Conservation (phyloP, 108 stramenopile species). For the Skeletonema tropicum region DNA sequence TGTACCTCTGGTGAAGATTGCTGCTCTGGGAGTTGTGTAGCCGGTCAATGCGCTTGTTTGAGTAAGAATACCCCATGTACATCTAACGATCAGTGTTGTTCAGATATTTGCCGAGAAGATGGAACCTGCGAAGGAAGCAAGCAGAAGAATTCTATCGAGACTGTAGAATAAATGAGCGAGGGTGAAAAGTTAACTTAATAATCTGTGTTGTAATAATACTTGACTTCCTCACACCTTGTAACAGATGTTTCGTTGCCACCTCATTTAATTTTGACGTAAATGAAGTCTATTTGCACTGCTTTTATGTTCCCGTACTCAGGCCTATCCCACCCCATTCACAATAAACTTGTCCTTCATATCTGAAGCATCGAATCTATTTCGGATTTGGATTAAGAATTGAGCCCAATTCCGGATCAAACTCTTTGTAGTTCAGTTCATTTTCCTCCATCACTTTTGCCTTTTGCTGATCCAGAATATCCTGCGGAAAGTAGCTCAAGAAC, state of each 20-base stretch:
- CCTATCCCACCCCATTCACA: background rate
- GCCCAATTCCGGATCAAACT: slow-evolving; percentile 78
- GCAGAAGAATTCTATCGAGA: background rate
- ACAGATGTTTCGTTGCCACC: background rate
- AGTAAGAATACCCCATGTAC: background rate
- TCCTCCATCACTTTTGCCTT: slow-evolving; percentile 64
- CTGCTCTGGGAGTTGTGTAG: slow-evolving; percentile 6
- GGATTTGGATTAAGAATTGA: slow-evolving; percentile 72
- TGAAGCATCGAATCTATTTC: slow-evolving; percentile 4
- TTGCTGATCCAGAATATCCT: slow-evolving; percentile 56
- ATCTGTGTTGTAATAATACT: too few relatives aligned
- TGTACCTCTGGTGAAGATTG: slow-evolving; percentile 7
- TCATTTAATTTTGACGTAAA: background rate
- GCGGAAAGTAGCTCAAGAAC: slow-evolving; percentile 73
- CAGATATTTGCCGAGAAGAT: background rate
- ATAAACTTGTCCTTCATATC: background rate
- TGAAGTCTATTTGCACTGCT: background rate
- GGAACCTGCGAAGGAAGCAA: background rate
- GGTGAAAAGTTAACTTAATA: background rate
- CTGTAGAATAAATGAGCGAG: background rate
- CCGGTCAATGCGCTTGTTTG: slow-evolving; percentile 13
- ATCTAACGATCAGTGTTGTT: slow-evolving; percentile 7
- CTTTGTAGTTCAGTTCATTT: slow-evolving; percentile 80
- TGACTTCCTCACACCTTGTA: background rate
- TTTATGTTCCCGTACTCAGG: background rate